phyloP scores from a whole-genome alignment of 305 asterid genomes.

The Fraxinus velutina region DNA sequence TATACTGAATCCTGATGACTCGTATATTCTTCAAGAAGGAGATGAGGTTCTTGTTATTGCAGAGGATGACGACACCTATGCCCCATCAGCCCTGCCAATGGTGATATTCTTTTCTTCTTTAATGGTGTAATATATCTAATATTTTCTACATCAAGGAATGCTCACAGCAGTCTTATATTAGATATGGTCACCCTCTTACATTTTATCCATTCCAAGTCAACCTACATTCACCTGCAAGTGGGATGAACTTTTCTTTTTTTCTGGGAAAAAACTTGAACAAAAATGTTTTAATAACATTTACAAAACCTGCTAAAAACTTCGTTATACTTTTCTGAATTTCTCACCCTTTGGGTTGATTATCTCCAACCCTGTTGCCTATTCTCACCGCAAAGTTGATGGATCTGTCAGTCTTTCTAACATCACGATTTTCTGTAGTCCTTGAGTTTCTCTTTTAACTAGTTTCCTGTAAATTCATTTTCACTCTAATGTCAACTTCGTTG shows the following conservation, averaged over 20 bases:
- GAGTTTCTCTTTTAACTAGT: background rate
- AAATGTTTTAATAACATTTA: background rate
- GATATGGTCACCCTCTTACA: background rate
- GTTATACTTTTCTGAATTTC: background rate
- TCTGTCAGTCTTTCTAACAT: background rate
- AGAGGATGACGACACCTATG: slow-evolving; percentile 86
- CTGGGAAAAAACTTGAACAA: background rate
- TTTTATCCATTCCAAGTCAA: slow-evolving; percentile 15
- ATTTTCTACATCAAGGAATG: slow-evolving; percentile 18
- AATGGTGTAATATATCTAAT: background rate
- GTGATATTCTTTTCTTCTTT: slow-evolving; percentile 50
- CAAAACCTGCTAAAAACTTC: background rate
- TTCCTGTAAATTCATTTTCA: background rate
- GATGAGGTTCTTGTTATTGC: slow-evolving; percentile 92
- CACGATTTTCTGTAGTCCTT: background rate
- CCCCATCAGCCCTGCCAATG: slow-evolving; percentile 72
- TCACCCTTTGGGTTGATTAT: background rate
- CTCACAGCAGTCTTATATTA: background rate
- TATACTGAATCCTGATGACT: slow-evolving; percentile 67
- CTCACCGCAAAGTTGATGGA: background rate
- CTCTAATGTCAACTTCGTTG: background rate
- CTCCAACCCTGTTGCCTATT: background rate
- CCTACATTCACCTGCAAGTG: background rate
- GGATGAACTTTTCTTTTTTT: background rate
- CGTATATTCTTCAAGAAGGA: slow-evolving; percentile 78